A percentile compares a stretch with the other conserved stretches of the same genome.
These are phyloP conservation scores for Apiospora saccharicola DNA, from an alignment of 2,329 filamentous ascomycete species.

Conservation along the genomic window DNA sequence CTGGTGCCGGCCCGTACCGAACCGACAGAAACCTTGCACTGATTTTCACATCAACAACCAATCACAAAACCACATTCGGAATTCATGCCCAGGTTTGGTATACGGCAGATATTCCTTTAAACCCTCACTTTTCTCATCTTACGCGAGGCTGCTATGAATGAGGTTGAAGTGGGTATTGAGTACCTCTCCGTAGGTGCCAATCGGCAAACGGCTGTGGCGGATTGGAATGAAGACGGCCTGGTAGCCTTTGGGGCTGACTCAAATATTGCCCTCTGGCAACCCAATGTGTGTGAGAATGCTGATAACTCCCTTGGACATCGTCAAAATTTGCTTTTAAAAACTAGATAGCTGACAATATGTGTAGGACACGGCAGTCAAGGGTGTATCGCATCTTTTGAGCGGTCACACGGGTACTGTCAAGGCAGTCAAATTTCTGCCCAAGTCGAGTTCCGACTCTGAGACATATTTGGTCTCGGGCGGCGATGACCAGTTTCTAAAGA, in stretches of 20 bases:
- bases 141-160: slow-evolving; percentile 32
- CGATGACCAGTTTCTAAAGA: slow-evolving; percentile 77
- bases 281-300: slow-evolving; percentile 64
- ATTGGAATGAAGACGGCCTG: slow-evolving; percentile 79
- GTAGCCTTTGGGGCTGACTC: slow-evolving; percentile 90
- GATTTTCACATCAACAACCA: slow-evolving; percentile 18
- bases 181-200: slow-evolving; percentile 86
- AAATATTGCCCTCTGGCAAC: slow-evolving; percentile 89
- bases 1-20: slow-evolving; percentile 15
- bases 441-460: slow-evolving; percentile 51
- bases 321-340: neutral
- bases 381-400: slow-evolving; percentile 71
- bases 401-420: slow-evolving; percentile 85
- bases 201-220: slow-evolving; percentile 85
- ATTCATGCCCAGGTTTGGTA: neutral
- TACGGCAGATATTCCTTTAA: neutral
- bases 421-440: slow-evolving; percentile 78
- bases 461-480: slow-evolving; percentile 79
- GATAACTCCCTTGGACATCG: neutral
- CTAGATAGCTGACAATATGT: slow-evolving; percentile 6
- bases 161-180: slow-evolving; percentile 46
- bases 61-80: slow-evolving; percentile 17
- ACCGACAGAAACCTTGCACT: slow-evolving; percentile 3
- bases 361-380: slow-evolving; percentile 52
- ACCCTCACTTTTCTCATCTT: neutral